Evolutionary conservation across 1,284 basidiomycete genomes (phyloP), one percentile per base, ranked within the genome.

Genomic region (Paramarasmius palmivorus): DNA sequence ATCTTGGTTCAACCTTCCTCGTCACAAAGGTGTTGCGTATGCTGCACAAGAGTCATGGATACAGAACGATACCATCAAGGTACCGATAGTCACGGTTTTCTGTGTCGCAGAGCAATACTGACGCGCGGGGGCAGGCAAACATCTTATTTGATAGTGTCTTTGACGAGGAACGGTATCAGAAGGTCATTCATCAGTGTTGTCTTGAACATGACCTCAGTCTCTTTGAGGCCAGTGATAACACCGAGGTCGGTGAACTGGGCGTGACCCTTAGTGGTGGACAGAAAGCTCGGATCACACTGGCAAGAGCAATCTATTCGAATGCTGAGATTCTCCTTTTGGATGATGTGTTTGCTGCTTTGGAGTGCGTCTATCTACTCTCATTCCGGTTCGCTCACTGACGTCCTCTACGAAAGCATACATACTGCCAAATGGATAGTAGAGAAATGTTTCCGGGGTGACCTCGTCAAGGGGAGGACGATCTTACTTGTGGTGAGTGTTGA

Each of bases 1-100:
- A 35, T 81, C 84, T 0, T 86, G 83, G 74, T 85, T 77, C 66
- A 82, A 79, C 57, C 77, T 91, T 5, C 88, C 89, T n/a, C 73
- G 87, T 9, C 66, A 71, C 5, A 73, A 78, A 2, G 88, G 89
- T 12, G 78, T 92, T 10, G 83, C 86, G 1, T 92, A 88, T 63
- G 87, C 86, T 4, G 86, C 88, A 1, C 90, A 93, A 63, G 88
- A 92, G 65, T 84, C 86, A 2, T 93, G 89, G 89, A 85, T 88
- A 4, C 79, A 79, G 61, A 86, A 83, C 59, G 71, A 73, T 53
- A 74, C 68, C 2, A 74, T 73, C 57, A 68, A 72, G 60, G 69
- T 65, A 49, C 49, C 2, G 53, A 38, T 6, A 68, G 72, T 73
- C 50, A n/a, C n/a, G n/a, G n/a, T 81, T 32, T 52, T 53, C 72